These are phyloP conservation scores for Umbelopsis sp. DNA, from an alignment of 192 early-diverging fungal genomes.

Conservation along the genomic window DNA sequence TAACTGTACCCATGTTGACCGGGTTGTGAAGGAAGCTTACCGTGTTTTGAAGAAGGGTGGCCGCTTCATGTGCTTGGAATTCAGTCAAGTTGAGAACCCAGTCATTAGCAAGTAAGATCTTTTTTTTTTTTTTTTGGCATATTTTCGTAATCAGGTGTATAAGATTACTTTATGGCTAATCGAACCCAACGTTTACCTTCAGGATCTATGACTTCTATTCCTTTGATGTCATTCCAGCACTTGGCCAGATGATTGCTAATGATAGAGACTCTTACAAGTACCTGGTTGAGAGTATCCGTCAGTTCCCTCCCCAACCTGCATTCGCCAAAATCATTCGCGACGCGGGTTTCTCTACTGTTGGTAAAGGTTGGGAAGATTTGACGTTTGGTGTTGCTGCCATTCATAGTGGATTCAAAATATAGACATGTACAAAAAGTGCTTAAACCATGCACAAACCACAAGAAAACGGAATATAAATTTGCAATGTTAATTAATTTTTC, in stretches of 20 bases:
- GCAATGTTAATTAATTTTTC: not conserved
- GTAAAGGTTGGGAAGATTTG: slow-evolving; percentile 89
- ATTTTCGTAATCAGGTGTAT: not conserved
- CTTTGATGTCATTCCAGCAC: slow-evolving; percentile 88
- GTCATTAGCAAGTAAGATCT: slow-evolving; percentile 76
- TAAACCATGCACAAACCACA: too few species aligned
- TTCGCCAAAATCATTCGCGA: slow-evolving; percentile 92
- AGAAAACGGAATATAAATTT: too few species aligned
- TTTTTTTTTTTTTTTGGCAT: too few species aligned
- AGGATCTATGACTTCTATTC: slow-evolving; percentile 91
- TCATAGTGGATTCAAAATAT: slow-evolving; percentile 94
- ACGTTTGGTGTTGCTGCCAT: slow-evolving; percentile 98
- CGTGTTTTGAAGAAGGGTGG: slow-evolving; percentile 95
- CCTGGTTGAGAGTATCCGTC: slow-evolving; percentile 94
- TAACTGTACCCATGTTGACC: slow-evolving; percentile 93
- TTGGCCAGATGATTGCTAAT: slow-evolving; percentile 86
- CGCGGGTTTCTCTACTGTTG: slow-evolving; percentile 88
- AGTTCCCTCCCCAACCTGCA: slow-evolving; percentile 86
- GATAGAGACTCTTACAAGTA: slow-evolving; percentile 96
- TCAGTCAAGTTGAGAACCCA: slow-evolving; percentile 87
- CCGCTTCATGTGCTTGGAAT: slow-evolving; percentile 95
- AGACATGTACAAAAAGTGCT: slow-evolving; percentile 17
- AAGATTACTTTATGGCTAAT: not conserved
- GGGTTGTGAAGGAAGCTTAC: slow-evolving; percentile 86
- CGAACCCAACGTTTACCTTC: not conserved